Evolutionary conservation across 2,329 filamentous ascomycete genomes (phyloP), one percentile per base, ranked within the genome.

Genomic region (Colletotrichum sp.): DNA sequence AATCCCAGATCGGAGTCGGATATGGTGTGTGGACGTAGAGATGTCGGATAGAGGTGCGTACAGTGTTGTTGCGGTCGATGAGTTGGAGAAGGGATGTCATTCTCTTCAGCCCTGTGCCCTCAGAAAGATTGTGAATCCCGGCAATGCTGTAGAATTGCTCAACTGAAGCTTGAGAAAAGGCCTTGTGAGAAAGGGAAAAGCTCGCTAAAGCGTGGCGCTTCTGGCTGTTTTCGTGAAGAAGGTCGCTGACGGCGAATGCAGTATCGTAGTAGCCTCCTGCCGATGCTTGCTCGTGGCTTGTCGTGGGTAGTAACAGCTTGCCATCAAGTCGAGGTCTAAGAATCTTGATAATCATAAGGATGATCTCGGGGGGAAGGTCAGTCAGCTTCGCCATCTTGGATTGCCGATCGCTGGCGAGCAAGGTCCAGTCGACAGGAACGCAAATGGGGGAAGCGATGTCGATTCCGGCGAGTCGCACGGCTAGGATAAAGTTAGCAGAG

Each of bases 101-200:
- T 2, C 44, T 49, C 18, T 21, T 49, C n/a, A 21, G 1, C n/a
- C 3, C 9, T 3, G 9, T 49, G 6, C n/a, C 1, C 6, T 10
- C 44, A 0, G 0, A 3, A 7, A 49, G 10, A 2, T 21, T 13
- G 44, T 49, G n/a, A 8, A 49, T 13, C 13, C 44, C 44, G 5
- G n/a, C 2, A 1, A 49, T 49, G 10, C 6, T 49, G 2, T 49
- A 8, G 0, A 4, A 1, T 0, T 44, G 18, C 39, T 44, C 18
- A 44, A 44, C 39, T 44, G 39, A n/a, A n/a, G 39, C 18, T 44
- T 2, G 39, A 10, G 1, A 0, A 3, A 44, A 44, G 5, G 39
- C 18, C 18, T 0, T 44, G 9, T 44, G 18, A 44, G 39, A 44
- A 44, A 44, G 9, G 10, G 44, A 4, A 12, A 49, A 49, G 10